phyloP scores from a whole-genome alignment of 306 rosid genomes.

The Lotus japonicus region DNA sequence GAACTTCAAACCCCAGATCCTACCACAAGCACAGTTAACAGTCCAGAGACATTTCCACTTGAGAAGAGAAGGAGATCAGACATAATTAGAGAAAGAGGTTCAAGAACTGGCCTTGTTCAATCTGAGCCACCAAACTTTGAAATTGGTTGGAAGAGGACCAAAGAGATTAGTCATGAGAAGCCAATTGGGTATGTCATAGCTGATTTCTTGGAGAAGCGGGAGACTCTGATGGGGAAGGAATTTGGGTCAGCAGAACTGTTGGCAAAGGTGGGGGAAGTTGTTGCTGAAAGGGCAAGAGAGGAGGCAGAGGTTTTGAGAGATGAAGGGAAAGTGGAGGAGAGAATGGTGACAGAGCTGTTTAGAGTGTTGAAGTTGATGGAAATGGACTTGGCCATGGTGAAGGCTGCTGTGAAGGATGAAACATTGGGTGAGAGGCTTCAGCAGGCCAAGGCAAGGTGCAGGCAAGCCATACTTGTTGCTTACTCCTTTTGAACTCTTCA shows the following conservation, averaged over 20 bases:
- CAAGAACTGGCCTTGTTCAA: constrained; percentile 23
- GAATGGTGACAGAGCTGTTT: constrained; percentile 74
- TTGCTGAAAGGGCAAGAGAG: constrained; percentile 86
- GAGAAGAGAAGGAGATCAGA: constrained; percentile 80
- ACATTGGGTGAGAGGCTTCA: constrained; percentile 64
- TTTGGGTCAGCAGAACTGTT: constrained; percentile 66
- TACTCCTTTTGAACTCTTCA: constrained; percentile 48
- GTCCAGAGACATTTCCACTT: constrained; percentile 61
- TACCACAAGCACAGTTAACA: constrained; percentile 41
- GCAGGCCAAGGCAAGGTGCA: constrained; percentile 87
- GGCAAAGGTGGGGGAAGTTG: constrained; percentile 77
- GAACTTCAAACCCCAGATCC: constrained; percentile 49
- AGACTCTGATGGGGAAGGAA: constrained; percentile 64
- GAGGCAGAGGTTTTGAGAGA: constrained; percentile 74
- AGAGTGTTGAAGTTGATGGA: constrained; percentile 84
- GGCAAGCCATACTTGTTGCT: constrained; percentile 95
- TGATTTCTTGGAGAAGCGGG: constrained; percentile 80
- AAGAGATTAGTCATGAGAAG: constrained; percentile 59
- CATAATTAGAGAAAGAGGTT: constrained; percentile 44
- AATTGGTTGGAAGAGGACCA: constrained; percentile 92
- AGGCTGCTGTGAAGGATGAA: constrained; percentile 81
- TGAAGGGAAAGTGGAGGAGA: constrained; percentile 83
- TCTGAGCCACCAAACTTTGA: constrained; percentile 78
- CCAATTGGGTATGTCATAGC: constrained; percentile 76
- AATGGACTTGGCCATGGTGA: constrained; percentile 91